Evolutionary conservation across 2,329 filamentous ascomycete genomes (phyloP).

Genomic region (Xylariaceae sp.): DNA sequence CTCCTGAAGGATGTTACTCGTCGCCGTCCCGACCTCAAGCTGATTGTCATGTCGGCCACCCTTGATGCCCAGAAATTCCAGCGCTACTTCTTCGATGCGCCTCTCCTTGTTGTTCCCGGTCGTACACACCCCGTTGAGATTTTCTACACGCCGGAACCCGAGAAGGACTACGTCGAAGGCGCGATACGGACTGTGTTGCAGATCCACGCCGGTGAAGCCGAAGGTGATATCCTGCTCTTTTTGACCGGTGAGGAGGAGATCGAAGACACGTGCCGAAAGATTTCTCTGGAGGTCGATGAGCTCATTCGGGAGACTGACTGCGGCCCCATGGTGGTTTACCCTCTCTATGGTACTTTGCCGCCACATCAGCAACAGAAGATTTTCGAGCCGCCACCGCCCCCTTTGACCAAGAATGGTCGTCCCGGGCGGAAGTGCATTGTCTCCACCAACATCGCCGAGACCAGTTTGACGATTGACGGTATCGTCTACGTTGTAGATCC

Average conservation of each 20-base stretch:
- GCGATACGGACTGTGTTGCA: constrained; percentile 91
- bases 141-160: constrained; percentile 94
- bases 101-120: constrained; percentile 87
- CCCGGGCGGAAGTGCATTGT: constrained; percentile 93
- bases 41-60: constrained; percentile 98
- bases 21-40: constrained; percentile 84
- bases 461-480: constrained; percentile 93
- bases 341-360: constrained; percentile 88
- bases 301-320: constrained; percentile 86
- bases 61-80: constrained; percentile 98
- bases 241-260: constrained; percentile 98
- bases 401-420: constrained; percentile 67
- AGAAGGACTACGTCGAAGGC: constrained; percentile 94
- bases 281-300: constrained; percentile 83
- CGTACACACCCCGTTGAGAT: constrained; percentile 96
- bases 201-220: constrained; percentile 87
- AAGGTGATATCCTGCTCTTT: constrained; percentile 92
- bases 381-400: constrained; percentile 79
- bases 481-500: constrained; percentile 99
- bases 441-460: constrained; percentile 97
- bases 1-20: constrained; percentile 83
- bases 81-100: constrained; percentile 91
- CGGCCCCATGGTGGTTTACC: constrained; percentile 84
- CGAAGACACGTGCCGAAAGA: constrained; percentile 91
- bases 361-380: constrained; percentile 92